These are phyloP conservation scores for Heliamphora pulchella DNA, from an alignment of 179 eudicot genomes.

Conservation along the genomic window DNA sequence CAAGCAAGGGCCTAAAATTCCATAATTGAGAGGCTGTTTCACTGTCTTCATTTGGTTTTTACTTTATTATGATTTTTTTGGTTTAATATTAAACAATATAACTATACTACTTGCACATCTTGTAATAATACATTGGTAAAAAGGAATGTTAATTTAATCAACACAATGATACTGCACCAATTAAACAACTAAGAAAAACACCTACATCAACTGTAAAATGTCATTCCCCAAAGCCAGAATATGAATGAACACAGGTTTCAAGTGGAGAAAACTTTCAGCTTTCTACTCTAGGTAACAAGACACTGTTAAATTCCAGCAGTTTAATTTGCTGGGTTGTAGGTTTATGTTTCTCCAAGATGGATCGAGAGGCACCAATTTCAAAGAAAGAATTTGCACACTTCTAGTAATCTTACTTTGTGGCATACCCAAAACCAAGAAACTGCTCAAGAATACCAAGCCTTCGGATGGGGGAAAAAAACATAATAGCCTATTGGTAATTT, in stretches of 20 bases:
- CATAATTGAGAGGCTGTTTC: too few relatives aligned
- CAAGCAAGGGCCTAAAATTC: too few relatives aligned
- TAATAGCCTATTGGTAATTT: neutral
- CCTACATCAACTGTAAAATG: neutral
- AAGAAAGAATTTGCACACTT: neutral
- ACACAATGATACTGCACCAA: neutral
- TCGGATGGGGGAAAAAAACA: too few relatives aligned
- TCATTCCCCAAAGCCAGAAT: neutral
- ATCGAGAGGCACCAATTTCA: neutral
- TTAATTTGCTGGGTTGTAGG: neutral
- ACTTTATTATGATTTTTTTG: too few relatives aligned
- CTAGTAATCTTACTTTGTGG: neutral
- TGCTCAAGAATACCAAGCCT: too few relatives aligned
- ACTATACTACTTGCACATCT: neutral
- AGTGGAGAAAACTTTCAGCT: neutral
- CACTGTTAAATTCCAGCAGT: neutral
- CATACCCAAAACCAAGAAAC: neutral
- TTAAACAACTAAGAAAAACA: neutral
- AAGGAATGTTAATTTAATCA: neutral
- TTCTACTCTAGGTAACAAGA: neutral
- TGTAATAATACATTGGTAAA: neutral
- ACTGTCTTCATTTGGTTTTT: too few relatives aligned
- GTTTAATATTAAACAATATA: too few relatives aligned
- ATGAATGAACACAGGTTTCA: neutral
- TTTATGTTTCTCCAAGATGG: neutral